Evolutionary conservation across 2,329 filamentous ascomycete genomes (phyloP).

Genomic region (Periconia macrospinosa): DNA sequence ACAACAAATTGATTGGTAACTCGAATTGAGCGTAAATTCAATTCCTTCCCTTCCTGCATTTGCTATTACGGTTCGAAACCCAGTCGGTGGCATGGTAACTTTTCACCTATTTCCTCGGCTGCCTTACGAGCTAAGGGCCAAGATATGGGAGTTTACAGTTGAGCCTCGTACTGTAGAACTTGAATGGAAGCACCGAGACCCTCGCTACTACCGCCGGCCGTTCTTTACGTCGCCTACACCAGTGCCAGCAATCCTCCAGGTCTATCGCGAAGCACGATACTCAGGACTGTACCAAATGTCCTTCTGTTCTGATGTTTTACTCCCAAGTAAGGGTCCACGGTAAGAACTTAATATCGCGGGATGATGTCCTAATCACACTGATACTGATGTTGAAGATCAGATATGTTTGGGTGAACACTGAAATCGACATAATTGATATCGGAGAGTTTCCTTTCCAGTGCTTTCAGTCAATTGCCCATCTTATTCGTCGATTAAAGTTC

Average conservation of each 20-base stretch:
- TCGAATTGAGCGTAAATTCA: too few relatives aligned
- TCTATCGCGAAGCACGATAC: constrained; percentile 12
- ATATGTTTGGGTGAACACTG: constrained; percentile 2
- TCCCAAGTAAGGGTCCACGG: background rate
- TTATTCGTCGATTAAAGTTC: background rate
- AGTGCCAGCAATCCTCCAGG: constrained; percentile 4
- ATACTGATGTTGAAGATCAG: background rate
- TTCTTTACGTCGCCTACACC: constrained; percentile 8
- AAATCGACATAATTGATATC: constrained; percentile 2
- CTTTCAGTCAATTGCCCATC: too few relatives aligned
- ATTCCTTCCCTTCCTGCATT: too few relatives aligned
- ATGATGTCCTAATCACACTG: background rate
- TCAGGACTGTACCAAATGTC: constrained; percentile 9
- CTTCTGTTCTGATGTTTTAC: background rate
- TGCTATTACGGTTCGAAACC: too few relatives aligned
- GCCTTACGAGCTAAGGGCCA: constrained; percentile 7
- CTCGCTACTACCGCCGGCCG: background rate
- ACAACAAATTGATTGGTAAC: too few relatives aligned
- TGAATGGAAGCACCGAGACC: background rate
- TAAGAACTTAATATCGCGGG: background rate
- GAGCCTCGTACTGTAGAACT: constrained; percentile 11
- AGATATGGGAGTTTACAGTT: constrained; percentile 13
- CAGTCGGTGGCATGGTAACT: constrained; percentile 4
- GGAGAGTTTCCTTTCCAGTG: background rate
- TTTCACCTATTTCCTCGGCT: constrained; percentile 11